Evolutionary conservation across 257 asterid genomes (phyloP).

Genomic region (Ilex aquifolium): DNA sequence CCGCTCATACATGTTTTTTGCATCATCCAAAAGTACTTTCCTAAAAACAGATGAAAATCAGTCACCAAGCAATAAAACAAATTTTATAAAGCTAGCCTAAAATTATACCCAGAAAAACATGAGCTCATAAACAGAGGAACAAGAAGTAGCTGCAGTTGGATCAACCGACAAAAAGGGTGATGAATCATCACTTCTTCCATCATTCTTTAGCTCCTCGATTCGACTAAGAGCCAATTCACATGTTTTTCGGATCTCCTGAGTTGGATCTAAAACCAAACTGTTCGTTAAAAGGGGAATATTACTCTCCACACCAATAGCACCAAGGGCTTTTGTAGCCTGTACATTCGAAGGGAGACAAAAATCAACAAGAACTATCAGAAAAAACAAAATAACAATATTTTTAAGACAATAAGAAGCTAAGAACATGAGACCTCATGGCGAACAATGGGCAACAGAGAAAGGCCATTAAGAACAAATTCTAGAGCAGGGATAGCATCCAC

Average conservation of each 20-base stretch:
- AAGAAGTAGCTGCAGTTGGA: slow-evolving; percentile 84
- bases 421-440: slow-evolving; percentile 55
- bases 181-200: slow-evolving; percentile 20
- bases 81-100: background rate
- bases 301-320: slow-evolving; percentile 60
- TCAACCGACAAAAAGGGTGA: slow-evolving; percentile 91
- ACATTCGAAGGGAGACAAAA: too few species aligned
- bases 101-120: slow-evolving; percentile 32
- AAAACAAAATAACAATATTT: too few species aligned
- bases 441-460: slow-evolving; percentile 87
- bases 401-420: too few species aligned
- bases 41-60: slow-evolving; percentile 21
- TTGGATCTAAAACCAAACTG: slow-evolving; percentile 78
- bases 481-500: too few species aligned
- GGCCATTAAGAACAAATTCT: slow-evolving; percentile 65
- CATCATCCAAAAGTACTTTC: slow-evolving; percentile 58
- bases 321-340: too few species aligned
- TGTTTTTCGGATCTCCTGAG: slow-evolving; percentile 75
- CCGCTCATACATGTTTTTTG: slow-evolving; percentile 78
- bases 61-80: slow-evolving; percentile 10
- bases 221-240: slow-evolving; percentile 41
- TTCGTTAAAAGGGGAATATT: slow-evolving; percentile 45
- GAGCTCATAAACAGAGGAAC: slow-evolving; percentile 60
- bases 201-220: slow-evolving; percentile 57
- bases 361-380: too few species aligned